phyloP scores from a whole-genome alignment of 257 asterid species.

The Marsdenia floribunda region DNA sequence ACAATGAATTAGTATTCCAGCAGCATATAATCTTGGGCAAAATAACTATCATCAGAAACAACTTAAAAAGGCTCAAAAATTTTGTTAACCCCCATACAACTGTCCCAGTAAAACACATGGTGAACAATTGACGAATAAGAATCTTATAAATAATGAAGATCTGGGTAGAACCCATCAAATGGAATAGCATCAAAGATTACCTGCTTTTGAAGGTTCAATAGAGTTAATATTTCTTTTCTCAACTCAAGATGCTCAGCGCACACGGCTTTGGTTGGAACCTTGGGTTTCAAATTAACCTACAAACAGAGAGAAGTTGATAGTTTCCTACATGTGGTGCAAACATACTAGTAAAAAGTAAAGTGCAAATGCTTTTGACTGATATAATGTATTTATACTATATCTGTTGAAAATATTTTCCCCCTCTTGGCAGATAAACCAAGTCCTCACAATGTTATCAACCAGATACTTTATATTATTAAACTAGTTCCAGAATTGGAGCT shows the following conservation, averaged over 20 bases:
- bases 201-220: constrained; percentile 91
- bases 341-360: not conserved
- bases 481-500: too few relatives aligned
- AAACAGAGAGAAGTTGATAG: constrained; percentile 7
- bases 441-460: not conserved
- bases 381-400: not conserved
- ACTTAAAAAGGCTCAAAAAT: not conserved
- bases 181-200: constrained; percentile 24
- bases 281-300: constrained; percentile 94
- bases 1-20: not conserved
- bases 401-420: not conserved
- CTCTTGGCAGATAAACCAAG: not conserved
- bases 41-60: not conserved
- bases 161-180: not conserved
- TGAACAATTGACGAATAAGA: not conserved
- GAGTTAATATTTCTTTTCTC: constrained; percentile 84
- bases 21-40: not conserved
- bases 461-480: not conserved
- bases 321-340: constrained; percentile 18
- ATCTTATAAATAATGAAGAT: not conserved
- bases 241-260: constrained; percentile 95
- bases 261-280: constrained; percentile 89
- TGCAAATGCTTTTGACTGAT: not conserved
- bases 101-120: not conserved
- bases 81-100: not conserved